Conservation (phyloP, 176 grass and related monocot species). For the Aegilops tauschii region DNA sequence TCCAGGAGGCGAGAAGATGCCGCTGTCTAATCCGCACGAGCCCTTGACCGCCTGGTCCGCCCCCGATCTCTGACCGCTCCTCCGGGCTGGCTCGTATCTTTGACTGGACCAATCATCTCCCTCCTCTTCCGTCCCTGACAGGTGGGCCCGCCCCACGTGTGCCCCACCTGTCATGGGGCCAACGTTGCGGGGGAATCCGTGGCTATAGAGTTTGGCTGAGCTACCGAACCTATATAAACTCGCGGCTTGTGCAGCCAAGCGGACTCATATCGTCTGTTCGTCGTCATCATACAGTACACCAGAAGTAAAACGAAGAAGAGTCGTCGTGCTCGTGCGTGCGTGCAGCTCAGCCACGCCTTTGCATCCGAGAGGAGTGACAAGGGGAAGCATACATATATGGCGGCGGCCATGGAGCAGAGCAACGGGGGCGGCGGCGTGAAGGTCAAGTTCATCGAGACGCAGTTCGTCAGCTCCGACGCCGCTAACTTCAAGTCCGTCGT, state of each 20-base stretch:
- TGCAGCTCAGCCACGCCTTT: background rate
- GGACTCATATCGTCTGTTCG: background rate
- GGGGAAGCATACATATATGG: background rate
- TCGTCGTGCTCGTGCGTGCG: background rate
- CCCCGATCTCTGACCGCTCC: conserved; percentile 28
- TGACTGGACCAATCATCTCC: background rate
- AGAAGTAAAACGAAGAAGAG: background rate
- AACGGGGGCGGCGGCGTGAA: conserved; percentile 26
- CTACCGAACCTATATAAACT: conserved; percentile 32
- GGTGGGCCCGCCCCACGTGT: rapidly evolving
- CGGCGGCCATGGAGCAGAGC: conserved; percentile 25
- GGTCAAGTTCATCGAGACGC: conserved; percentile 80
- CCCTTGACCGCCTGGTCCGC: conserved; percentile 40
- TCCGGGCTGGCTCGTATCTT: background rate
- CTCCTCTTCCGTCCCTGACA: rapidly evolving
- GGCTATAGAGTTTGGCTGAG: background rate
- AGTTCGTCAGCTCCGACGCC: conserved; percentile 63
- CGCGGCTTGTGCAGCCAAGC: background rate
- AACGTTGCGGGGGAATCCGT: background rate
- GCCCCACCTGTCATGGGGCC: background rate
- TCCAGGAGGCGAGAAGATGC: background rate
- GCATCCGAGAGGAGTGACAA: background rate
- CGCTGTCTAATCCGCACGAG: conserved; percentile 37
- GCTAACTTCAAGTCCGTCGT: conserved; percentile 78
- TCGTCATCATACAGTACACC: background rate